phyloP scores from a whole-genome alignment of 1,284 basidiomycete species.

The Polyporus tsugae region DNA sequence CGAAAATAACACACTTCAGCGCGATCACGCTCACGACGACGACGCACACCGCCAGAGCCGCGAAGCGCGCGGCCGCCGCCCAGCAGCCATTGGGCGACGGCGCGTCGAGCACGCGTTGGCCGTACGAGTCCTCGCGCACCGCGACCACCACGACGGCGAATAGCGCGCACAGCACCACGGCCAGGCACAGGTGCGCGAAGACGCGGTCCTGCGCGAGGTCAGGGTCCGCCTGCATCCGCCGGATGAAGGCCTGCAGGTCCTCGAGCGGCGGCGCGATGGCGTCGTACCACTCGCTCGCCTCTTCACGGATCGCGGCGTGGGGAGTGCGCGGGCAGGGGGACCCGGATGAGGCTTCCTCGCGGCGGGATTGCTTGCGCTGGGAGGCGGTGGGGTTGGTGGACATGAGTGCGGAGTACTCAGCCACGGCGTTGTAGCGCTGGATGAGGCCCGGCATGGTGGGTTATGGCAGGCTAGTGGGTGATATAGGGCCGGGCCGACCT shows the following conservation, averaged over 20 bases:
- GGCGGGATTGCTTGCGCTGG: conserved; percentile 4
- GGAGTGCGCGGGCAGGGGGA: background rate
- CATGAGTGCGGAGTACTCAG: conserved; percentile 26
- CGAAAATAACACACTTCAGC: conserved; percentile 27
- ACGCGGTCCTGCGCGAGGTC: conserved; percentile 29
- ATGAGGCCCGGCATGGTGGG: conserved; percentile 31
- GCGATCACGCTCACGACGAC: conserved; percentile 16
- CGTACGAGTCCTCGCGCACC: conserved; percentile 29
- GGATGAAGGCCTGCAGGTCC: conserved; percentile 27
- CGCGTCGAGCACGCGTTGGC: conserved; percentile 28
- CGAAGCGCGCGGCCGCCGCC: conserved; percentile 14
- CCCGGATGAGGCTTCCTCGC: background rate
- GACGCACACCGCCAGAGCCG: conserved; percentile 9
- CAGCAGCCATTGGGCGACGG: conserved; percentile 4
- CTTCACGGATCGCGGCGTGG: conserved; percentile 10
- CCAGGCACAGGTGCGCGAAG: conserved; percentile 28
- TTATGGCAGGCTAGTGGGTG: background rate
- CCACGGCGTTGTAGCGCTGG: conserved; percentile 28
- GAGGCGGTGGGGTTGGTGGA: conserved; percentile 23
- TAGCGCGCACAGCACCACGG: conserved; percentile 26
- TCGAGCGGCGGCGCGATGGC: conserved; percentile 29
- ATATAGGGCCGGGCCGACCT: background rate
- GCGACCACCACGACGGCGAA: conserved; percentile 29
- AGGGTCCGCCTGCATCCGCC: conserved; percentile 25
- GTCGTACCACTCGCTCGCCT: conserved; percentile 28